These are phyloP conservation scores for Rhynchosporium graminicola DNA, from an alignment of 2,329 filamentous ascomycete species.

Conservation along the genomic window DNA sequence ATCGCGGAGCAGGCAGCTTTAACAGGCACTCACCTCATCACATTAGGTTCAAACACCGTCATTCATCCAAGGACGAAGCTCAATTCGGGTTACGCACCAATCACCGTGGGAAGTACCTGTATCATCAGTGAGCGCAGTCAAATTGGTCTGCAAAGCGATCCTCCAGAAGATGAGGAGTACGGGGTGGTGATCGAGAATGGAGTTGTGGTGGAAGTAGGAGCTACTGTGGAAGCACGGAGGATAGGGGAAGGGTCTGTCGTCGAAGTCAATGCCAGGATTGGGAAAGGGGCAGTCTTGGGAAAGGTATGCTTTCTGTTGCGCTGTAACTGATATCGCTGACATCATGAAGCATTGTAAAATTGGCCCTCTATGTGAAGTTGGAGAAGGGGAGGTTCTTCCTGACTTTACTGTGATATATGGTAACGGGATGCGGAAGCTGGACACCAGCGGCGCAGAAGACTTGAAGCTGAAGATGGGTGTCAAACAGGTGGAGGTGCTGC, in stretches of 20 bases:
- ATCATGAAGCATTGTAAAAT: slow-evolving; percentile 66
- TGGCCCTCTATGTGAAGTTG: slow-evolving; percentile 62
- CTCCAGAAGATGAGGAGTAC: slow-evolving; percentile 27
- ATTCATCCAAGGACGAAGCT: slow-evolving; percentile 85
- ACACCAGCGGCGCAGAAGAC: slow-evolving; percentile 62
- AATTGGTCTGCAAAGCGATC: slow-evolving; percentile 50
- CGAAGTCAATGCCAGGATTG: slow-evolving; percentile 61
- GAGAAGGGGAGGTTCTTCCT: slow-evolving; percentile 57
- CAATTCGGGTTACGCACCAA: slow-evolving; percentile 74
- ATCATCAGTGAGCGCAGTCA: slow-evolving; percentile 73
- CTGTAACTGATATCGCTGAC: slow-evolving; percentile 10
- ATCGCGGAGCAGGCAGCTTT: slow-evolving; percentile 65
- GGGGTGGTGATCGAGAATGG: slow-evolving; percentile 59
- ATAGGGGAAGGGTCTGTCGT: slow-evolving; percentile 57
- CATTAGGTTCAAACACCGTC: slow-evolving; percentile 73
- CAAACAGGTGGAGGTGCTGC: slow-evolving; percentile 67
- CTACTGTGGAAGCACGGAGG: slow-evolving; percentile 55
- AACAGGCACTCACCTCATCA: slow-evolving; percentile 74
- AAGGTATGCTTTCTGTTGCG: slow-evolving; percentile 49
- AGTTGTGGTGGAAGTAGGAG: slow-evolving; percentile 61
- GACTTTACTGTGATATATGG: slow-evolving; percentile 73
- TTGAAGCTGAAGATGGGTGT: slow-evolving; percentile 64
- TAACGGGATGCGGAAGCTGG: slow-evolving; percentile 57
- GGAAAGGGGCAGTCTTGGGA: slow-evolving; percentile 61
- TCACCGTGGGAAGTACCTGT: slow-evolving; percentile 78